A percentile compares a stretch with the other conserved stretches of the same genome.
Evolutionary conservation across 1,284 basidiomycete genomes (phyloP).

Genomic region (Ustilago hordei): DNA sequence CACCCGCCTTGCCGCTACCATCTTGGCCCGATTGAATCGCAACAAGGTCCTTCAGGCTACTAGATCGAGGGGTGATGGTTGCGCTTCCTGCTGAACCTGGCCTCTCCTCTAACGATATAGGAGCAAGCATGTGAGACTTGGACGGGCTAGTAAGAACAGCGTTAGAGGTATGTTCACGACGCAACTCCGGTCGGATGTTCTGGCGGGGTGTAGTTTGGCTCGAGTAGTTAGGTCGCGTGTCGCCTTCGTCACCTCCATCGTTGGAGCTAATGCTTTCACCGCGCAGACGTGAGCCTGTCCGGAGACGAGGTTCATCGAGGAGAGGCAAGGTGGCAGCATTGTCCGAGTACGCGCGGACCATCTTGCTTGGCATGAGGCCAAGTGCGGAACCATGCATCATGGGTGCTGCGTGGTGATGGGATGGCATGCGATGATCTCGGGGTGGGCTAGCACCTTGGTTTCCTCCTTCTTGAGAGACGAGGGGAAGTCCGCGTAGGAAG

Average conservation of each 20-base stretch:
- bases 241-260: conserved; percentile 9
- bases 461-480: conserved; percentile 6
- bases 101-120: not conserved
- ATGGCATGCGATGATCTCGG: conserved; percentile 13
- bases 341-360: conserved; percentile 42
- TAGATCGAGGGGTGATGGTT: conserved; percentile 33
- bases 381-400: conserved; percentile 26
- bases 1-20: not conserved
- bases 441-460: conserved; percentile 18
- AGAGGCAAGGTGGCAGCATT: conserved; percentile 5
- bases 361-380: conserved; percentile 35
- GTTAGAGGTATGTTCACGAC: conserved; percentile 41
- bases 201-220: conserved; percentile 30
- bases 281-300: conserved; percentile 18
- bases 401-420: conserved; percentile 8
- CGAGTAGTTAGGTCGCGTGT: conserved; percentile 7
- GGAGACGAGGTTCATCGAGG: not conserved
- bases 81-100: conserved; percentile 15
- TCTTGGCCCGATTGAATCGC: conserved; percentile 7
- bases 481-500: conserved; percentile 31
- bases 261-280: conserved; percentile 33
- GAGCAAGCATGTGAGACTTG: conserved; percentile 2
- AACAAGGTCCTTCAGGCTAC: conserved; percentile 37
- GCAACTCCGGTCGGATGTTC: conserved; percentile 26
- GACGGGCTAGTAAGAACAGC: conserved; percentile 32